Conservation (phyloP, 495 filamentous ascomycete genomes). For the Patellaria atrata region DNA sequence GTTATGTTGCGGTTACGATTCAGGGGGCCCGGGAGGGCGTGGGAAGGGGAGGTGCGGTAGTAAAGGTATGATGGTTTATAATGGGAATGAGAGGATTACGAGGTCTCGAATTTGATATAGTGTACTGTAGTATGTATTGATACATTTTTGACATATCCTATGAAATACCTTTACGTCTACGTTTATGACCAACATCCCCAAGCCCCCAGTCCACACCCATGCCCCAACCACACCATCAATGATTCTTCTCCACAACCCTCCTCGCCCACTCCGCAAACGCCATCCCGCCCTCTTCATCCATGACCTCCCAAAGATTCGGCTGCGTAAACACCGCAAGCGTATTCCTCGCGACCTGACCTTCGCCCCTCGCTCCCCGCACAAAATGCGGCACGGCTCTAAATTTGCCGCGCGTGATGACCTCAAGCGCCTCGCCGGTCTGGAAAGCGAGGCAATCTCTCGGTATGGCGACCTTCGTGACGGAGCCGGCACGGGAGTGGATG, state of each 20-base stretch:
- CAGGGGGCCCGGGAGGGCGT: too few relatives aligned
- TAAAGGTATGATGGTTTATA: too few relatives aligned
- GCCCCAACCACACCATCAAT: too few relatives aligned
- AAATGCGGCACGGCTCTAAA: slow-evolving; percentile 96
- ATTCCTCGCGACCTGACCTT: slow-evolving; percentile 58
- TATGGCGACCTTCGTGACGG: slow-evolving; percentile 74
- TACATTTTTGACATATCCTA: too few relatives aligned
- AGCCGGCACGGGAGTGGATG: slow-evolving; percentile 69
- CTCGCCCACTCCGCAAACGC: slow-evolving; percentile 83
- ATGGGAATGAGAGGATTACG: too few relatives aligned
- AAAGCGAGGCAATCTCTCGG: slow-evolving; percentile 85
- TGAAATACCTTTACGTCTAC: too few relatives aligned
- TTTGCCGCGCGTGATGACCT: slow-evolving; percentile 73
- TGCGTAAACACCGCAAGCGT: slow-evolving; percentile 96
- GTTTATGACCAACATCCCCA: too few relatives aligned
- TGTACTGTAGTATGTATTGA: too few relatives aligned
- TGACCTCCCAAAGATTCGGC: slow-evolving; percentile 78
- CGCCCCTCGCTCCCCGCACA: slow-evolving; percentile 52
- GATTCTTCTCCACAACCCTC: slow-evolving; percentile 66
- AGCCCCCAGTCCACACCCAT: too few relatives aligned
- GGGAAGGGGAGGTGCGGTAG: too few relatives aligned
- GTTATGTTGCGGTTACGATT: too few relatives aligned
- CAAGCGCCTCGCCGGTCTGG: slow-evolving; percentile 85
- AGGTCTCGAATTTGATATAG: too few relatives aligned
- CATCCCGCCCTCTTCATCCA: slow-evolving; percentile 54